Conservation (phyloP, 352 stramenopile genomes). For the Phytophthora podocarpi region DNA sequence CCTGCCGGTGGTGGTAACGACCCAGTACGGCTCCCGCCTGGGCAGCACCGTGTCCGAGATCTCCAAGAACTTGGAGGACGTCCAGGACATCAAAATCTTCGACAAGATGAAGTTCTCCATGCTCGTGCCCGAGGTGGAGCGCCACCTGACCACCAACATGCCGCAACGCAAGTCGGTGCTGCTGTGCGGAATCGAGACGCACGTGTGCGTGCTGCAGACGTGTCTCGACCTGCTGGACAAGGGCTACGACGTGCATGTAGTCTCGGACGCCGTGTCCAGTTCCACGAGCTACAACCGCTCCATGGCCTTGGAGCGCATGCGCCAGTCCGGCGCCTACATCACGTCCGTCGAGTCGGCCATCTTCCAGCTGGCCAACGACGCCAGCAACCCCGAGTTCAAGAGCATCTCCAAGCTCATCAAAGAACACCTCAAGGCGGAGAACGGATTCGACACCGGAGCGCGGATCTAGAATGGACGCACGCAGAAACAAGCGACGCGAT, state of each 20-base stretch:
- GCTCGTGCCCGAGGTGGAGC: constrained; percentile 93
- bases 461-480: constrained; percentile 16
- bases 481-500: background rate
- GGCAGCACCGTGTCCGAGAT: constrained; percentile 88
- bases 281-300: constrained; percentile 89
- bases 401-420: constrained; percentile 95
- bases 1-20: constrained; percentile 94
- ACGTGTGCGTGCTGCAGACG: constrained; percentile 97
- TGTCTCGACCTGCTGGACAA: constrained; percentile 95
- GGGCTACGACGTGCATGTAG: constrained; percentile 97
- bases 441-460: constrained; percentile 52
- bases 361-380: constrained; percentile 94
- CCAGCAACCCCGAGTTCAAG: constrained; percentile 94
- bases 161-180: constrained; percentile 83
- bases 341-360: constrained; percentile 95
- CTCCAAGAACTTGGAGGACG: constrained; percentile 50
- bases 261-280: constrained; percentile 95
- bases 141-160: constrained; percentile 64
- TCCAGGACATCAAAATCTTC: constrained; percentile 75
- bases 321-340: constrained; percentile 92
- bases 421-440: constrained; percentile 78
- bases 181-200: constrained; percentile 97
- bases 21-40: constrained; percentile 97
- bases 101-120: constrained; percentile 99
- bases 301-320: constrained; percentile 94